Conservation (phyloP, 164 flowering plant genomes). For the Dillenia turbinata region DNA sequence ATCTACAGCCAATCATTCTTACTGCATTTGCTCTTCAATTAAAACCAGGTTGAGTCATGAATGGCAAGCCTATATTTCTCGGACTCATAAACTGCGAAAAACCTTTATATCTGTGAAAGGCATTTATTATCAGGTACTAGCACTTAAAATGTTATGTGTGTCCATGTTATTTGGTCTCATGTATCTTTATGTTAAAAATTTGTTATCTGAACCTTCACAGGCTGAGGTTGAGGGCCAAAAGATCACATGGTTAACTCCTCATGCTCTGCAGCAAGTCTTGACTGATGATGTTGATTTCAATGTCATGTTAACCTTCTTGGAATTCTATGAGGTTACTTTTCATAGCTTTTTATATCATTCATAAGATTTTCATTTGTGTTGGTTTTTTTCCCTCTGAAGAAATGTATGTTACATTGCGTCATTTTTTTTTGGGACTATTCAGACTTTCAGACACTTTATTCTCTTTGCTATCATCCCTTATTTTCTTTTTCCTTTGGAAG, state of each 20-base stretch:
- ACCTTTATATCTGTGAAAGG: conserved; percentile 91
- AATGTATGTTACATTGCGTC: background rate
- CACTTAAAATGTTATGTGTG: background rate
- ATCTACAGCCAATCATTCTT: background rate
- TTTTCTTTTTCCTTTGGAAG: background rate
- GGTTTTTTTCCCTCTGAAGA: background rate
- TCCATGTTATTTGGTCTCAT: background rate
- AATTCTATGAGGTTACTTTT: conserved; percentile 76
- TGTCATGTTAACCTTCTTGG: conserved; percentile 78
- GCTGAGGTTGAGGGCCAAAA: conserved; percentile 87
- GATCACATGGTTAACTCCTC: conserved; percentile 90
- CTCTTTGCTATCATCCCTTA: background rate
- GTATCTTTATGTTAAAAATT: background rate
- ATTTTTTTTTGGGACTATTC: background rate
- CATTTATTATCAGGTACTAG: conserved; percentile 81
- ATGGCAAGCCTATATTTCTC: conserved; percentile 92
- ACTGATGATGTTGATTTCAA: conserved; percentile 80
- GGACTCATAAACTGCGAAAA: conserved; percentile 77
- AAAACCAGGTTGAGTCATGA: conserved; percentile 82
- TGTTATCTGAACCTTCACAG: conserved; percentile 27
- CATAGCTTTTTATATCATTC: background rate
- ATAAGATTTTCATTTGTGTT: background rate
- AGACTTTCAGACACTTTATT: background rate
- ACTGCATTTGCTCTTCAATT: background rate
- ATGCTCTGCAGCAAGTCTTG: conserved; percentile 80